Conservation (phyloP, 805 yeast species). For the Ogataea haglerorum region DNA sequence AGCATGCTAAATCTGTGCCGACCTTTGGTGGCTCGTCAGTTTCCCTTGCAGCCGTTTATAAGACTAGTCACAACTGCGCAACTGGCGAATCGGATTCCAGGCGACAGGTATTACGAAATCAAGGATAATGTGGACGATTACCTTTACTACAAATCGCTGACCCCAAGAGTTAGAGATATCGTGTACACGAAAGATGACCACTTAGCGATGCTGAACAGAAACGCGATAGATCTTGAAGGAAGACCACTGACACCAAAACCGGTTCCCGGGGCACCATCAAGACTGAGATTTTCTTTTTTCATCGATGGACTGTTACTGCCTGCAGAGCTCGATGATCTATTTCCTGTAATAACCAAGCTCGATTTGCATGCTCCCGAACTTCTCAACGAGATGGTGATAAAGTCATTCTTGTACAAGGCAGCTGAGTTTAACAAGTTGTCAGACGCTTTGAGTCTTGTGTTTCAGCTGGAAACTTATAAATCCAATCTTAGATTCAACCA, state of each 20-base stretch:
- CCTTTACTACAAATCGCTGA: slow-evolving; percentile 23
- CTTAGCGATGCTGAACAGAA: slow-evolving; percentile 17
- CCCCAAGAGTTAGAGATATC: slow-evolving; percentile 21
- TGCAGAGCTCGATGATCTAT: slow-evolving; percentile 25
- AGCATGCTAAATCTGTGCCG: slow-evolving; percentile 8
- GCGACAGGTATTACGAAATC: slow-evolving; percentile 15
- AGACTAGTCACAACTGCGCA: slow-evolving; percentile 1
- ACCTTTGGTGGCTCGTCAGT: slow-evolving; percentile 2
- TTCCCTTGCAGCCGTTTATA: neutral
- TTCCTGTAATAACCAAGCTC: slow-evolving; percentile 14
- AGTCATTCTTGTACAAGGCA: slow-evolving; percentile 26
- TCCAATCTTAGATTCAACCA: slow-evolving; percentile 12
- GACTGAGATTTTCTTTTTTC: slow-evolving; percentile 22
- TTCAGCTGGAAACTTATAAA: slow-evolving; percentile 18
- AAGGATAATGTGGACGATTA: slow-evolving; percentile 31
- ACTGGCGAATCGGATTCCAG: slow-evolving; percentile 1
- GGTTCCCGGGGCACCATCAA: slow-evolving; percentile 28
- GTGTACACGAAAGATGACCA: slow-evolving; percentile 27
- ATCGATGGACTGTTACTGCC: slow-evolving; percentile 21
- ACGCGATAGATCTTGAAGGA: slow-evolving; percentile 26
- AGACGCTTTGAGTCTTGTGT: slow-evolving; percentile 19
- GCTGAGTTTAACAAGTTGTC: slow-evolving; percentile 22
- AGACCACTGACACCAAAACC: slow-evolving; percentile 26
- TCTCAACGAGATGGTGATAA: slow-evolving; percentile 23
- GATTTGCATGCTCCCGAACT: slow-evolving; percentile 19